These are phyloP conservation scores for Nemophila menziesii DNA, from an alignment of 257 asterid genomes.

Conservation along the genomic window DNA sequence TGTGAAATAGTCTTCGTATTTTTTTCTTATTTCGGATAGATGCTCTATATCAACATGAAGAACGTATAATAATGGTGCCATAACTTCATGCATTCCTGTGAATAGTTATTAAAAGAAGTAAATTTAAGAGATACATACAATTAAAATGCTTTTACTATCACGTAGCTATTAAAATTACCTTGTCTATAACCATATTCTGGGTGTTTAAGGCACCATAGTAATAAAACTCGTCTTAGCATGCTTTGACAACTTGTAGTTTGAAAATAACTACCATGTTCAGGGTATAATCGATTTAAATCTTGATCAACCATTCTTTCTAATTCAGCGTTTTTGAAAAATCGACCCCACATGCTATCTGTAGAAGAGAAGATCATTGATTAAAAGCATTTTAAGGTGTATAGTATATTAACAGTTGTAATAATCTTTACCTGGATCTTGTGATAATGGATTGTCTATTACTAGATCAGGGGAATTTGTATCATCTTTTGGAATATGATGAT, in stretches of 20 bases:
- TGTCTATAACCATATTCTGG: conserved; percentile 87
- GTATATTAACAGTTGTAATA: neutral
- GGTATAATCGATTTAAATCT: conserved; percentile 91
- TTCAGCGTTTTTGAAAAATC: conserved; percentile 88
- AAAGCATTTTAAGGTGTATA: neutral
- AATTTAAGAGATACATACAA: conserved; percentile 5
- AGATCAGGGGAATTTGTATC: conserved; percentile 64
- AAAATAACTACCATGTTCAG: conserved; percentile 89
- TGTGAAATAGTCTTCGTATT: conserved; percentile 54
- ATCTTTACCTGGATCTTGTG: conserved; percentile 71
- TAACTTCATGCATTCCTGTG: conserved; percentile 88
- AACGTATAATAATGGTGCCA: conserved; percentile 77
- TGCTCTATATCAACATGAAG: conserved; percentile 64
- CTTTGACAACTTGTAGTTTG: conserved; percentile 85
- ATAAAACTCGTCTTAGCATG: conserved; percentile 70
- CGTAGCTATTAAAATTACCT: conserved; percentile 31
- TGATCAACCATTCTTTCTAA: conserved; percentile 93
- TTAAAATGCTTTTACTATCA: neutral
- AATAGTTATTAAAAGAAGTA: conserved; percentile 11
- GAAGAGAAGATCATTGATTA: conserved; percentile 1
- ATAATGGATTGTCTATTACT: conserved; percentile 84
- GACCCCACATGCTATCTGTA: conserved; percentile 98
- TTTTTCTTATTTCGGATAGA: conserved; percentile 61
- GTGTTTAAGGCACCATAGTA: conserved; percentile 88
- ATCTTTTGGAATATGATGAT: conserved; percentile 72